Percentiles rank a stretch among this genome's conserved stretches.
Evolutionary conservation across 441 rosid genomes (phyloP).

Genomic region (Gossypium trilobum): DNA sequence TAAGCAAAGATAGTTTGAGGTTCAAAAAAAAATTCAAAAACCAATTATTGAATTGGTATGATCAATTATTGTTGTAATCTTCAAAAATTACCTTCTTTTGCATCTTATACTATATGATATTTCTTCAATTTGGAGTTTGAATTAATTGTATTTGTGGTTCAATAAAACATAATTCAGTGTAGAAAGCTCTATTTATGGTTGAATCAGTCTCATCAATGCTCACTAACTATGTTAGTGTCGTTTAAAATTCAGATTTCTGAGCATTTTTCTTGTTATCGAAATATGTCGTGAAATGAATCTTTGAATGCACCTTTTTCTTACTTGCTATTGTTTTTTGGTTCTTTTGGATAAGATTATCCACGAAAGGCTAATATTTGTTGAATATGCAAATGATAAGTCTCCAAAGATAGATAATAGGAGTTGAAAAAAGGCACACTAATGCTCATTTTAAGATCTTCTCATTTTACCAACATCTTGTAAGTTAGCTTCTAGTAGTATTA

Average conservation of each 20-base stretch:
- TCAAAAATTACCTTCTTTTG: neutral
- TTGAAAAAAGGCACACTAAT: neutral
- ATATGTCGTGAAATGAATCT: neutral
- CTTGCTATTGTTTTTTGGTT: neutral
- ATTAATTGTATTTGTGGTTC: neutral
- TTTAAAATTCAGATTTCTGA: neutral
- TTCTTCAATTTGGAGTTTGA: neutral
- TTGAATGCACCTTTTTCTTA: neutral
- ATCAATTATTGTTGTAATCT: slow-evolving; percentile 19
- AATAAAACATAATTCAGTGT: neutral
- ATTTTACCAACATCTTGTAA: neutral
- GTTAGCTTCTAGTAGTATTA: neutral
- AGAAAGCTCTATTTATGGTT: neutral
- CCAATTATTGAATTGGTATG: too few relatives aligned
- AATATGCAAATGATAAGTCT: slow-evolving; percentile 24
- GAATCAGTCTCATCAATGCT: neutral
- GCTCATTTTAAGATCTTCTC: neutral
- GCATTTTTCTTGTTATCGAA: neutral
- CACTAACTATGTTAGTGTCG: neutral
- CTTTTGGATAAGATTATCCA: slow-evolving; percentile 28
- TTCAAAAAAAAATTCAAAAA: too few relatives aligned
- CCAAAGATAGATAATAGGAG: neutral
- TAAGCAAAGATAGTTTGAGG: too few relatives aligned
- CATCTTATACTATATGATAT: neutral
- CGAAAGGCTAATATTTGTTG: slow-evolving; percentile 41